A percentile compares a stretch with the other conserved stretches of the same genome.
Conservation (phyloP, 2,329 filamentous ascomycete genomes). For the Juglanconis juglandina region DNA sequence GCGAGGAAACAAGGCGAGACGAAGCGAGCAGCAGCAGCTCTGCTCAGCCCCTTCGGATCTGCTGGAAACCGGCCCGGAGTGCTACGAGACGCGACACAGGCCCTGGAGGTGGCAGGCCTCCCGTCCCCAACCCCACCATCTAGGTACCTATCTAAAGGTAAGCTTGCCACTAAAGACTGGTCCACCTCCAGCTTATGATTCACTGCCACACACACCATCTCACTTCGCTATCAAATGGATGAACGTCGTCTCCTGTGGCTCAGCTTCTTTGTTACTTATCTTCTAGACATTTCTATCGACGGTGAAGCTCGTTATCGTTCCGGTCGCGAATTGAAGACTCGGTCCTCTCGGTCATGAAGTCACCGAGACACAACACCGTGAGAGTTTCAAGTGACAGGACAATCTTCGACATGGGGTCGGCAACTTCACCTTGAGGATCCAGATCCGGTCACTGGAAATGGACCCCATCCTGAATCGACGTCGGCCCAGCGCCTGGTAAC, state of each 20-base stretch:
- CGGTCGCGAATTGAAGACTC: too few species aligned
- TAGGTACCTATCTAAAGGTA: too few species aligned
- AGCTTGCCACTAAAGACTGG: too few species aligned
- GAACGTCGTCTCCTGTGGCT: background rate
- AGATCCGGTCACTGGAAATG: background rate
- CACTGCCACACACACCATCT: background rate
- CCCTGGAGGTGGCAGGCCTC: too few species aligned
- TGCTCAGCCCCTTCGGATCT: constrained; percentile 5
- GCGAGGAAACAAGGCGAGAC: background rate
- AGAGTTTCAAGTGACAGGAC: too few species aligned
- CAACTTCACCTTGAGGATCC: too few species aligned
- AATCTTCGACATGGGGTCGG: background rate
- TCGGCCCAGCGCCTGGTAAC: constrained; percentile 2
- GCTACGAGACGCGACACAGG: too few species aligned
- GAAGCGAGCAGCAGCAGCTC: background rate
- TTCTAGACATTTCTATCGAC: background rate
- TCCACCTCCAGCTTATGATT: background rate
- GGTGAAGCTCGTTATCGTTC: background rate
- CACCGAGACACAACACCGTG: too few species aligned
- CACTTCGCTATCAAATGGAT: background rate
- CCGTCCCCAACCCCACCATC: background rate
- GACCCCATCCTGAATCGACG: background rate
- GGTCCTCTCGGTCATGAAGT: too few species aligned
- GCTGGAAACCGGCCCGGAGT: background rate
- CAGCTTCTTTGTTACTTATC: background rate